phyloP scores from a whole-genome alignment of 306 rosid genomes.

The Castanea crenata region DNA sequence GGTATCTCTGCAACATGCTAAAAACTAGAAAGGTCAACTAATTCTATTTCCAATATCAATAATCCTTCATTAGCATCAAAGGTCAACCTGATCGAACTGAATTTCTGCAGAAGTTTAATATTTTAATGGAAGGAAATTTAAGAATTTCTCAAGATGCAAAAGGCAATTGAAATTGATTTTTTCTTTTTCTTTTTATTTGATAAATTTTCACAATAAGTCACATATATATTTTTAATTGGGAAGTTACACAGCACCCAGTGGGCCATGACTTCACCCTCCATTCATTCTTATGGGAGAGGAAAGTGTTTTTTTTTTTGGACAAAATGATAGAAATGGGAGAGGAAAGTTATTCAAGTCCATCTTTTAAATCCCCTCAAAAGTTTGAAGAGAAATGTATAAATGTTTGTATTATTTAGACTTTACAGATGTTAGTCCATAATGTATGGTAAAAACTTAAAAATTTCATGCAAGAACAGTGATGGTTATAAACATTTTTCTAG shows the following conservation, averaged over 20 bases:
- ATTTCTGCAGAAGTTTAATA: not conserved
- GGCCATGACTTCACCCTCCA: no score
- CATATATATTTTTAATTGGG: no score
- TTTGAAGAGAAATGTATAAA: not conserved
- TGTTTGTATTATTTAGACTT: not conserved
- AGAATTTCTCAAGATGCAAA: not conserved
- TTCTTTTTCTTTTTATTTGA: not conserved
- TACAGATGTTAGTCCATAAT: not conserved
- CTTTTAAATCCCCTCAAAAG: not conserved
- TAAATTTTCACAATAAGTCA: not conserved
- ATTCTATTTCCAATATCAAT: conserved; percentile 2
- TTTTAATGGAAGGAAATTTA: not conserved
- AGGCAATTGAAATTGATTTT: not conserved
- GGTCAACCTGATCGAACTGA: not conserved
- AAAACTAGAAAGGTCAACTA: conserved; percentile 20
- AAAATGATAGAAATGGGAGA: no score
- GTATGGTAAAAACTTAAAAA: not conserved
- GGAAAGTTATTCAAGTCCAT: not conserved
- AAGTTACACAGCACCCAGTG: no score
- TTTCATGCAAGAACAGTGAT: conserved; percentile 3
- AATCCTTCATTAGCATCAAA: not conserved
- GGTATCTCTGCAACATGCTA: conserved; percentile 95
- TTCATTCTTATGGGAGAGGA: no score
- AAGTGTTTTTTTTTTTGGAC: no score
- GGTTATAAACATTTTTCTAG: not conserved